Percentiles rank a stretch among this genome's conserved stretches.
These are phyloP conservation scores for Galeopsis tetrahit DNA, from an alignment of 257 asterid genomes.

Conservation along the genomic window DNA sequence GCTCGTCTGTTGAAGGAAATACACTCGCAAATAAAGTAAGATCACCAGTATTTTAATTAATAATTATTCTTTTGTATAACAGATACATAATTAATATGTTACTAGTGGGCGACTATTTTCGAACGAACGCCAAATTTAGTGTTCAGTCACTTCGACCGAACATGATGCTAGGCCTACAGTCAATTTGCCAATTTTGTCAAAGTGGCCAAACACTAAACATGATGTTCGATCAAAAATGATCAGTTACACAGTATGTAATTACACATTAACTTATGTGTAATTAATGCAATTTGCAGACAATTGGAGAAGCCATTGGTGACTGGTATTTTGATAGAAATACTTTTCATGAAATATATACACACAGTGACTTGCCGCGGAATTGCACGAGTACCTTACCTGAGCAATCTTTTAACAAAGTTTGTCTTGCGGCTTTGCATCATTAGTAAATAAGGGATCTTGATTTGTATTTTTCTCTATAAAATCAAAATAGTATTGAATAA, in stretches of 20 bases:
- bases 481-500: not conserved
- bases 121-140: no score
- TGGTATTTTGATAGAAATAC: slow-evolving; percentile 41
- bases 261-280: not conserved
- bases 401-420: not conserved
- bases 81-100: not conserved
- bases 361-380: slow-evolving; percentile 29
- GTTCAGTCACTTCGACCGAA: no score
- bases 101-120: not conserved
- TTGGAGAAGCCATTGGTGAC: slow-evolving; percentile 35
- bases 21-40: slow-evolving; percentile 29
- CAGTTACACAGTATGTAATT: no score
- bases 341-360: slow-evolving; percentile 29
- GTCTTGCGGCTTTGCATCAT: not conserved
- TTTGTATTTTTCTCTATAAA: not conserved
- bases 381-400: not conserved
- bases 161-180: no score
- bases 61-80: no score
- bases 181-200: no score
- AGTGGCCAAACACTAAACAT: no score
- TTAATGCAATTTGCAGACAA: slow-evolving; percentile 34
- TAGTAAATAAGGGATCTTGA: not conserved
- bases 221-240: no score
- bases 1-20: not conserved
- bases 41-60: no score